A percentile compares a stretch with the other conserved stretches of the same genome.
These are phyloP conservation scores for Cymbidium sinense DNA, from an alignment of 106 monocot species.

Conservation along the genomic window DNA sequence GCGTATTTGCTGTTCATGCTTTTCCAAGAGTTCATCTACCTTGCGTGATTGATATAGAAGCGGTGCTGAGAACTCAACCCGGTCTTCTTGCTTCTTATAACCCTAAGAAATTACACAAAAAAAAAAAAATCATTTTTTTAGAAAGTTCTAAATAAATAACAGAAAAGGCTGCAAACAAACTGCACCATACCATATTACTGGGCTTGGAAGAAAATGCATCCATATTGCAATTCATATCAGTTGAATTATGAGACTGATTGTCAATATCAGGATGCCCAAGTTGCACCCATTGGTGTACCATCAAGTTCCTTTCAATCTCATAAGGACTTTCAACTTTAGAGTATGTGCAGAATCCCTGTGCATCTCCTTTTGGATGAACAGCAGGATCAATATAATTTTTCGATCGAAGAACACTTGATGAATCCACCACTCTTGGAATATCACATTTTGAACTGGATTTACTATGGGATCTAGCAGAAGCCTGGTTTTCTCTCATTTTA, in stretches of 20 bases:
- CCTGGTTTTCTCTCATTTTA: constrained; percentile 26
- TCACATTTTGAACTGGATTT: constrained; percentile 9
- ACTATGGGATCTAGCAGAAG: constrained; percentile 9
- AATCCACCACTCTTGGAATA: not conserved
- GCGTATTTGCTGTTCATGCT: constrained; percentile 52
- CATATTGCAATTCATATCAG: constrained; percentile 9
- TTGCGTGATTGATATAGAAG: constrained; percentile 40
- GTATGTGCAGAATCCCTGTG: not conserved
- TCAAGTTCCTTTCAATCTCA: constrained; percentile 18
- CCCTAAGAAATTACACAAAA: constrained; percentile 15
- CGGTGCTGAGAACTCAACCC: constrained; percentile 58
- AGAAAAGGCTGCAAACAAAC: not conserved
- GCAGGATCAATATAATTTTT: constrained; percentile 1
- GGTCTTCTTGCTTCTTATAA: constrained; percentile 25
- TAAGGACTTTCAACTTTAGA: constrained; percentile 1
- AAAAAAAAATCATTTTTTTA: too few relatives aligned
- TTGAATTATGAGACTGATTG: constrained; percentile 18
- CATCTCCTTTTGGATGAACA: constrained; percentile 10
- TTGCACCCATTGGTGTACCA: constrained; percentile 41
- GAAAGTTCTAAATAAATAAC: not conserved
- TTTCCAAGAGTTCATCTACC: constrained; percentile 55
- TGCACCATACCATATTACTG: constrained; percentile 20
- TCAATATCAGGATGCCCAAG: constrained; percentile 17
- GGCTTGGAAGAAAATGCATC: constrained; percentile 23
- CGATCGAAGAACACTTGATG: not conserved